A percentile compares a stretch with the other conserved stretches of the same genome.
Evolutionary conservation across 768 basidiomycete genomes (phyloP).

Genomic region (Suillus subaureus): DNA sequence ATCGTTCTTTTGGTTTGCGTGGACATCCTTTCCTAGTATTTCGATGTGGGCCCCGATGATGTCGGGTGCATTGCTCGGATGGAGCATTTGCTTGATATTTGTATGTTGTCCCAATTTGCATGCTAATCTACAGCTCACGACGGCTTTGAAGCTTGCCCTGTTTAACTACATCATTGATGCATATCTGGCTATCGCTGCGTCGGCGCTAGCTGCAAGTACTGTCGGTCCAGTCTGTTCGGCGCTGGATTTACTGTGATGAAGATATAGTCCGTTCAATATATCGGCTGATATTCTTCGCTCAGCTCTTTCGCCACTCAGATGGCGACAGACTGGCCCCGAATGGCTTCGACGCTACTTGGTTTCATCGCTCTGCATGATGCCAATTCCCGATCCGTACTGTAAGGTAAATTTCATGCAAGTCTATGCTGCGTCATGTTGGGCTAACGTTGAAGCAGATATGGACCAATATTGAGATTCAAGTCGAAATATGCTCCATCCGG

Average conservation of each 20-base stretch:
- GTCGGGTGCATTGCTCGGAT: constrained; percentile 52
- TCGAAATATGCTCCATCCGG: constrained; percentile 45
- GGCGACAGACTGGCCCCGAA: constrained; percentile 43
- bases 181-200: constrained; percentile 56
- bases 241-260: constrained; percentile 44
- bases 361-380: constrained; percentile 54
- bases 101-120: constrained; percentile 35
- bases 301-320: constrained; percentile 58
- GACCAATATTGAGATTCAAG: constrained; percentile 42
- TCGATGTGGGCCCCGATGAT: constrained; percentile 56
- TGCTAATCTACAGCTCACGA: constrained; percentile 4
- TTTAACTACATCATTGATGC: constrained; percentile 67
- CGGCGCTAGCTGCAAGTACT: constrained; percentile 56
- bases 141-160: constrained; percentile 44
- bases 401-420: constrained; percentile 15
- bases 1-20: constrained; percentile 70
- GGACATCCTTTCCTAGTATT: constrained; percentile 58
- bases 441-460: constrained; percentile 30
- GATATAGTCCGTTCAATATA: not conserved
- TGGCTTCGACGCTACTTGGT: constrained; percentile 63
- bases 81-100: constrained; percentile 55
- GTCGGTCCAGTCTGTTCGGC: constrained; percentile 54
- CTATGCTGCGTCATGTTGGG: not conserved
- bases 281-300: constrained; percentile 10
- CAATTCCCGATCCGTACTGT: constrained; percentile 52